Evolutionary conservation across 2,329 filamentous ascomycete genomes (phyloP), one percentile per base, ranked within the genome.

Genomic region (Corniculantispora saksenae): DNA sequence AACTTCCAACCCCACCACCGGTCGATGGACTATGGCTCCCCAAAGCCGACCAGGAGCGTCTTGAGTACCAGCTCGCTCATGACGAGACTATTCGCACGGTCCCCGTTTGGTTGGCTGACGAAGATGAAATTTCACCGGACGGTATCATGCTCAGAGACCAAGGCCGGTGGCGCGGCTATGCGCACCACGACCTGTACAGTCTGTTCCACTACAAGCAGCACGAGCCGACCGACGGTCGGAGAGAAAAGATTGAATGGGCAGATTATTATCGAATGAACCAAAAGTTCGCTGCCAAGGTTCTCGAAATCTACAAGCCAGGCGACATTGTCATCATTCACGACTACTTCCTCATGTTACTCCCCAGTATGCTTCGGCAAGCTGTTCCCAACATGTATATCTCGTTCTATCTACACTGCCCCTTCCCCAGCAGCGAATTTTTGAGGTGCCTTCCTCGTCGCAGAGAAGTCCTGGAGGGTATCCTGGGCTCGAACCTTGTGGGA

Each of bases 201-300:
- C 85, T 97, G 12, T 93, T 97, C 75, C 94, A 98, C 79, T 98
- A 98, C 83, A 97, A 97, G 80, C 92, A 95, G 74, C 92, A 97
- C 74, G 92, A 94, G 75, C 93, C 94, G 1, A 92, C 89, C 15
- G 92, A 97, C 75, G 93, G 93, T 43, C 88, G 91, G 70, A 88
- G 88, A 21, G 92, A 95, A 75, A 89, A 92, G 61, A 84, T 91
- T 50, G 89, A 93, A 71, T 98, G 94, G 94, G 88, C 91, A 29
- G 93, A 98, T 79, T 98, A 97, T 79, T 91, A 93, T 76, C 89
- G 90, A 61, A 90, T 97, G 87, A 98, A 97, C 80, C 90, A 93
- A 73, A 89, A 93, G 68, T 97, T 97, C 72, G 94, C 94, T 67
- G 91, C 97, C 76, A 89, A 89, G 68, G 97, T 98, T 71, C 83